Percentiles rank a stretch among this genome's conserved stretches.
Evolutionary conservation across 1,284 basidiomycete genomes (phyloP).

Genomic region (Irpex rosettiformis): DNA sequence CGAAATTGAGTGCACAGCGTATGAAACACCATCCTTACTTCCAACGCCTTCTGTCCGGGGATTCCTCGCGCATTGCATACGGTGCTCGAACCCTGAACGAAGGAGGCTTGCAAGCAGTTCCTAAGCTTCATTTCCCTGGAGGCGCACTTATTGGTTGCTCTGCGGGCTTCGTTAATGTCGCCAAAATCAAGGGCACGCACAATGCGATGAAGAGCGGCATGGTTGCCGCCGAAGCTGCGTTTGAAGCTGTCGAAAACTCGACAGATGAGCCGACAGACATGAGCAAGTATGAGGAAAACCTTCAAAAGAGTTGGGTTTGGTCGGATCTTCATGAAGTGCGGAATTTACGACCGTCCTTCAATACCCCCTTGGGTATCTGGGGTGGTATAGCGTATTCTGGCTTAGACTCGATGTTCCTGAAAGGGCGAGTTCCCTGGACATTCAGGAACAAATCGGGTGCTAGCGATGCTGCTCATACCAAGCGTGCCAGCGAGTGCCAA

Average conservation of each 20-base stretch:
- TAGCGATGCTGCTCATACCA: constrained; percentile 76
- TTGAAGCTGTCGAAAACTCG: constrained; percentile 49
- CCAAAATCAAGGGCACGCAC: constrained; percentile 99
- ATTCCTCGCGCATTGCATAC: constrained; percentile 80
- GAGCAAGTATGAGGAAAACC: constrained; percentile 69
- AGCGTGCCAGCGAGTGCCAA: constrained; percentile 62
- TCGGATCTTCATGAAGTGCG: constrained; percentile 89
- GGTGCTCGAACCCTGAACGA: constrained; percentile 92
- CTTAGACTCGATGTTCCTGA: constrained; percentile 82
- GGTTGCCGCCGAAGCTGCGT: constrained; percentile 91
- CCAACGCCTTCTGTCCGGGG: constrained; percentile 73
- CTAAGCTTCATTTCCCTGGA: constrained; percentile 91
- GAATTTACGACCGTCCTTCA: constrained; percentile 92
- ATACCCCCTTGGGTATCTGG: constrained; percentile 79
- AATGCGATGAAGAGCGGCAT: constrained; percentile 99
- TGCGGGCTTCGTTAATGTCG: constrained; percentile 94
- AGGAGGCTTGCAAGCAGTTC: constrained; percentile 92
- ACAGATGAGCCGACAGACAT: constrained; percentile 56
- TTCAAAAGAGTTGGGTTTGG: constrained; percentile 86
- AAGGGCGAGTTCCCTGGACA: constrained; percentile 91
- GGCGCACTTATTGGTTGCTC: constrained; percentile 95
- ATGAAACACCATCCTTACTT: constrained; percentile 99
- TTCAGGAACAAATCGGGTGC: constrained; percentile 61
- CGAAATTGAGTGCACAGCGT: constrained; percentile 44
- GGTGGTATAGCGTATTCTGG: constrained; percentile 93